Percentiles rank a stretch among this genome's conserved stretches.
Conservation (phyloP, 2,329 filamentous ascomycete genomes). For the Thelonectria rubi region DNA sequence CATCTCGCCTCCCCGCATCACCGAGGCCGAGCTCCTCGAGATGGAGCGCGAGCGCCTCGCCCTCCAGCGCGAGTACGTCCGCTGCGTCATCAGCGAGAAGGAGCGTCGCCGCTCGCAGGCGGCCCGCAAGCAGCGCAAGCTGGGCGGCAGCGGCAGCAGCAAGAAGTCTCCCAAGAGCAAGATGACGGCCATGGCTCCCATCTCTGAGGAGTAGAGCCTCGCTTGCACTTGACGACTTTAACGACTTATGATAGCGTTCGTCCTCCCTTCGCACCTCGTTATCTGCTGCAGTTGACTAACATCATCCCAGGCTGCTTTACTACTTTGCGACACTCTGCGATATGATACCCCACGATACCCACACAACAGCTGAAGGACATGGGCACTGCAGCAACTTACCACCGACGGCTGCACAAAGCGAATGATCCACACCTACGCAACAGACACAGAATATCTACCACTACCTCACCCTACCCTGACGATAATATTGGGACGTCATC, state of each 20-base stretch:
- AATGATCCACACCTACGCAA: background rate
- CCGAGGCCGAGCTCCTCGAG: slow-evolving; percentile 60
- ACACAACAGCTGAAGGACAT: slow-evolving; percentile 27
- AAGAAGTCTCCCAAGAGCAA: slow-evolving; percentile 63
- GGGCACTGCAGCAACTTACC: slow-evolving; percentile 19
- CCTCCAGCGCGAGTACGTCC: slow-evolving; percentile 62
- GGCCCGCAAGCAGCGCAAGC: slow-evolving; percentile 49
- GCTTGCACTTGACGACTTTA: slow-evolving; percentile 41
- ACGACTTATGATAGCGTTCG: slow-evolving; percentile 43
- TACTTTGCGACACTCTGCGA: slow-evolving; percentile 36
- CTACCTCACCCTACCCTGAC: slow-evolving; percentile 23
- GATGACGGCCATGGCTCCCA: slow-evolving; percentile 61
- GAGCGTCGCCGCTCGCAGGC: slow-evolving; percentile 56
- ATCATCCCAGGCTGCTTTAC: slow-evolving; percentile 38
- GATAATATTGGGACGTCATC: slow-evolving; percentile 20
- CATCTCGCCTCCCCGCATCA: slow-evolving; percentile 49
- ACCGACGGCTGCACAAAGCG: slow-evolving; percentile 33
- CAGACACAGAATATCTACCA: slow-evolving; percentile 2
- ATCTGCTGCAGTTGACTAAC: slow-evolving; percentile 30
- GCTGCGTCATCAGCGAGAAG: slow-evolving; percentile 62
- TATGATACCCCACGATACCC: slow-evolving; percentile 35
- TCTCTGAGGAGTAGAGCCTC: slow-evolving; percentile 54
- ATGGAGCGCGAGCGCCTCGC: slow-evolving; percentile 59
- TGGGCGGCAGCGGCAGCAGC: slow-evolving; percentile 47
- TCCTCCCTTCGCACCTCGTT: background rate